Evolutionary conservation across 2,329 filamentous ascomycete genomes (phyloP).

Genomic region (Sclerotinia trifoliorum): DNA sequence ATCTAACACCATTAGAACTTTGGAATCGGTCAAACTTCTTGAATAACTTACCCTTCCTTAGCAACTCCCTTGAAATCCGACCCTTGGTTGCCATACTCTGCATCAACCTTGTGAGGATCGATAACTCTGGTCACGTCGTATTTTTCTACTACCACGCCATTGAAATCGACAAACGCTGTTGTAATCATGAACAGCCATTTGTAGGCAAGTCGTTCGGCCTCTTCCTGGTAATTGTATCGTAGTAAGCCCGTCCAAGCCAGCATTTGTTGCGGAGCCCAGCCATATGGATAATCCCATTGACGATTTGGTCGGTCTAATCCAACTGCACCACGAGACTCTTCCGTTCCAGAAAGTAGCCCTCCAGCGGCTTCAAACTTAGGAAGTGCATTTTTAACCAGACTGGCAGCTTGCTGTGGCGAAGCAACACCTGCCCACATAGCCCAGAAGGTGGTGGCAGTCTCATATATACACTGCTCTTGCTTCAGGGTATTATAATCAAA

Average conservation of each 20-base stretch:
- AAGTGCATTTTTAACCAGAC: constrained; percentile 76
- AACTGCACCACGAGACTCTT: constrained; percentile 79
- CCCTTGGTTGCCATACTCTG: constrained; percentile 97
- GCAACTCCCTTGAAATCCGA: constrained; percentile 93
- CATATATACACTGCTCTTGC: constrained; percentile 78
- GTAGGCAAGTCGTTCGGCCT: constrained; percentile 86
- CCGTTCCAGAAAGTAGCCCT: constrained; percentile 83
- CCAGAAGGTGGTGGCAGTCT: constrained; percentile 94
- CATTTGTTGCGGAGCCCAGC: constrained; percentile 98
- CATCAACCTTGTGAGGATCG: constrained; percentile 90
- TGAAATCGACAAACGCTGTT: constrained; percentile 97
- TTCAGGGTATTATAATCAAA: constrained; percentile 93
- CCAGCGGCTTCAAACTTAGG: constrained; percentile 87
- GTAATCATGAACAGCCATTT: constrained; percentile 99
- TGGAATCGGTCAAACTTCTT: background rate
- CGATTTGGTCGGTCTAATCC: constrained; percentile 84
- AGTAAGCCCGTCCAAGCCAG: constrained; percentile 92
- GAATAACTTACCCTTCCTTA: constrained; percentile 78
- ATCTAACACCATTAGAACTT: constrained; percentile 54
- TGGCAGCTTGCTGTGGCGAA: constrained; percentile 79
- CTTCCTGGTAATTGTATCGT: constrained; percentile 87
- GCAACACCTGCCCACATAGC: constrained; percentile 92
- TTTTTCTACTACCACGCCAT: constrained; percentile 97
- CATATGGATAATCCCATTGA: constrained; percentile 98
- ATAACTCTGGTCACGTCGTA: constrained; percentile 91